Percentiles rank a stretch among this genome's conserved stretches.
These are phyloP conservation scores for Orbilia brochopaga DNA, from an alignment of 2,329 filamentous ascomycete genomes.

Conservation along the genomic window DNA sequence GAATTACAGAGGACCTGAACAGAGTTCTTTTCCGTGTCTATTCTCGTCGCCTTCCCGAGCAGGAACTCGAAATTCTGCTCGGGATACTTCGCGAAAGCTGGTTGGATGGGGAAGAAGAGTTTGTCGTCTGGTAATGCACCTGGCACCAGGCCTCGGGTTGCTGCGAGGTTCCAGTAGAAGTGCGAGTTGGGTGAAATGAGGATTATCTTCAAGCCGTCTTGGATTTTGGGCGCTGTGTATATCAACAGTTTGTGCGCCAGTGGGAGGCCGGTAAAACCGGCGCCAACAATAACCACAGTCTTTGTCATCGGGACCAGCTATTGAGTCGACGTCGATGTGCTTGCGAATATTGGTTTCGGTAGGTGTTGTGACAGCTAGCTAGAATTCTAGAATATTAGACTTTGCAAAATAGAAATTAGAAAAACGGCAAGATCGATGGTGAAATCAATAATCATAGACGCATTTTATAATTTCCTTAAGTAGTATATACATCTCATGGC, in stretches of 20 bases:
- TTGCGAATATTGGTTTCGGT: slow-evolving; percentile 3
- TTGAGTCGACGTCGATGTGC: neutral
- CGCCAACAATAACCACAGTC: slow-evolving; percentile 65
- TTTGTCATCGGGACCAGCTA: slow-evolving; percentile 61
- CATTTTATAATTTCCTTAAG: no score
- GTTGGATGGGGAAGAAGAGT: slow-evolving; percentile 62
- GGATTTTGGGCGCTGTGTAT: slow-evolving; percentile 60
- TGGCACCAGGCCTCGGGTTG: slow-evolving; percentile 65
- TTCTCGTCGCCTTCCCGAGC: slow-evolving; percentile 61
- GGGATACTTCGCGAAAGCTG: slow-evolving; percentile 64
- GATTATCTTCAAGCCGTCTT: slow-evolving; percentile 62
- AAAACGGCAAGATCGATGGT: neutral
- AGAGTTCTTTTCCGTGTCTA: slow-evolving; percentile 59
- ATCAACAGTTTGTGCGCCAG: slow-evolving; percentile 65
- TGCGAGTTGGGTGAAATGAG: slow-evolving; percentile 65
- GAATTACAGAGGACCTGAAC: slow-evolving; percentile 54
- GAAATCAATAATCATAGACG: no score
- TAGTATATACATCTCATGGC: no score
- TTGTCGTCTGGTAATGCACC: slow-evolving; percentile 62
- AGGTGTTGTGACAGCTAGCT: slow-evolving; percentile 17
- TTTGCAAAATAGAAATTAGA: no score
- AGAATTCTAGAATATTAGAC: no score
- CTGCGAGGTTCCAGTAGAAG: slow-evolving; percentile 67
- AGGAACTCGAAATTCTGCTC: slow-evolving; percentile 63
- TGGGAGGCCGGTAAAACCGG: slow-evolving; percentile 64